A percentile compares a stretch with the other conserved stretches of the same genome.
Conservation (phyloP, 371 early-diverging fungal species). For the Mucor mucedo region DNA sequence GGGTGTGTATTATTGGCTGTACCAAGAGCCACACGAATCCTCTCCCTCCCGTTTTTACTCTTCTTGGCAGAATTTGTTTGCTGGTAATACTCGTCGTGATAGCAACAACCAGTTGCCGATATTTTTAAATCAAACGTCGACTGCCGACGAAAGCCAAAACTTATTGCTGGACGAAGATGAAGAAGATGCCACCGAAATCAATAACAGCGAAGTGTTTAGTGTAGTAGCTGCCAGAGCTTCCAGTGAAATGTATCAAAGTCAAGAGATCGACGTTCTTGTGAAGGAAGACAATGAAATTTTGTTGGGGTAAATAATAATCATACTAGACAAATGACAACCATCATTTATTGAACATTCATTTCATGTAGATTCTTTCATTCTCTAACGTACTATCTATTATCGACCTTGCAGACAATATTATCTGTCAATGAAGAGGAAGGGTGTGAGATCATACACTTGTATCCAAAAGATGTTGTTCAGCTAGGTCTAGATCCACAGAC, state of each 20-base stretch:
- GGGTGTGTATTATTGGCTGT: constrained; percentile 26
- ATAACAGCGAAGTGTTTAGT: constrained; percentile 36
- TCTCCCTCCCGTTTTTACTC: not conserved
- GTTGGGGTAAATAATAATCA: not conserved
- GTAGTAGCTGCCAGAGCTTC: constrained; percentile 32
- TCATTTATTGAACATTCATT: not conserved
- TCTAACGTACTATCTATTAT: constrained; percentile 38
- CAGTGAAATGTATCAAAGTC: constrained; percentile 7
- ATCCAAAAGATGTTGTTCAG: constrained; percentile 48
- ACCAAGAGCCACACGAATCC: constrained; percentile 13
- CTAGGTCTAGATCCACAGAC: constrained; percentile 51
- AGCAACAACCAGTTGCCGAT: not conserved
- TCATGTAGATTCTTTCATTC: constrained; percentile 47
- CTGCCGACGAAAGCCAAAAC: constrained; percentile 9
- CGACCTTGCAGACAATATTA: constrained; percentile 35
- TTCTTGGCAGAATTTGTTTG: constrained; percentile 18
- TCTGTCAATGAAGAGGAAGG: constrained; percentile 31
- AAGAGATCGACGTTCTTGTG: not conserved
- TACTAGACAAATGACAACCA: not conserved
- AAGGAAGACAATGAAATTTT: constrained; percentile 9
- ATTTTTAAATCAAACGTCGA: constrained; percentile 3
- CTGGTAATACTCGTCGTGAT: constrained; percentile 4
- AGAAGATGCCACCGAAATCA: constrained; percentile 41
- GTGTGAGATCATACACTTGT: constrained; percentile 22
- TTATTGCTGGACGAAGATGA: constrained; percentile 35